These are phyloP conservation scores for Chrysoporthe cubensis DNA, from an alignment of 2,329 filamentous ascomycete species.

Conservation along the genomic window DNA sequence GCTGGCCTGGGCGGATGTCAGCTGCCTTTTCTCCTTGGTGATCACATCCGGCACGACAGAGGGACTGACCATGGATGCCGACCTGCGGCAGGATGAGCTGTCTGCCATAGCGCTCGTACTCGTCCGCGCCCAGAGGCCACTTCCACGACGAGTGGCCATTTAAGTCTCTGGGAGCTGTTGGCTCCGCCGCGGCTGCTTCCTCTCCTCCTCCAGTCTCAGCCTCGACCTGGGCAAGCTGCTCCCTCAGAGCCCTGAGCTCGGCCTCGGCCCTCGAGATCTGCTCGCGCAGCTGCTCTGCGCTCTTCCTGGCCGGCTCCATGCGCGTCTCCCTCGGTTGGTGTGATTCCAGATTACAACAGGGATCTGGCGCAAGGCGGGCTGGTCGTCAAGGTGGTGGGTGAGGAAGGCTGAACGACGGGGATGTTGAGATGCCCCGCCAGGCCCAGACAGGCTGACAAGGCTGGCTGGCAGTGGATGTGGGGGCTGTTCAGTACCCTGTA, in stretches of 20 bases:
- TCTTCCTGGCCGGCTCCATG: slow-evolving; percentile 42
- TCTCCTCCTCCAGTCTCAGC: slow-evolving; percentile 26
- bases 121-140: slow-evolving; percentile 73
- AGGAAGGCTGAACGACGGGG: not conserved
- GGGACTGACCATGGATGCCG: slow-evolving; percentile 67
- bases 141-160: slow-evolving; percentile 40
- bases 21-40: not conserved
- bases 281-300: slow-evolving; percentile 44
- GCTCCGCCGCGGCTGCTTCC: not conserved
- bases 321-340: not conserved
- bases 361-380: no score
- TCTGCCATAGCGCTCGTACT: slow-evolving; percentile 86
- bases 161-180: not conserved
- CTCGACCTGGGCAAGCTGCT: slow-evolving; percentile 49
- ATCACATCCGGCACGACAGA: not conserved
- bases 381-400: not conserved
- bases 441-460: not conserved
- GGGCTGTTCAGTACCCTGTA: not conserved
- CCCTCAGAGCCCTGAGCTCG: slow-evolving; percentile 50
- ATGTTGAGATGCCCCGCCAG: not conserved
- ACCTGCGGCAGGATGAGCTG: slow-evolving; percentile 88
- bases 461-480: not conserved
- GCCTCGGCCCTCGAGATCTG: slow-evolving; percentile 54
- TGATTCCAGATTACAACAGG: no score
- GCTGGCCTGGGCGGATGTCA: slow-evolving; percentile 65